Percentiles rank a stretch among this genome's conserved stretches.
phyloP scores from a whole-genome alignment of 768 basidiomycete species.

The Boletus subcaerulescens region DNA sequence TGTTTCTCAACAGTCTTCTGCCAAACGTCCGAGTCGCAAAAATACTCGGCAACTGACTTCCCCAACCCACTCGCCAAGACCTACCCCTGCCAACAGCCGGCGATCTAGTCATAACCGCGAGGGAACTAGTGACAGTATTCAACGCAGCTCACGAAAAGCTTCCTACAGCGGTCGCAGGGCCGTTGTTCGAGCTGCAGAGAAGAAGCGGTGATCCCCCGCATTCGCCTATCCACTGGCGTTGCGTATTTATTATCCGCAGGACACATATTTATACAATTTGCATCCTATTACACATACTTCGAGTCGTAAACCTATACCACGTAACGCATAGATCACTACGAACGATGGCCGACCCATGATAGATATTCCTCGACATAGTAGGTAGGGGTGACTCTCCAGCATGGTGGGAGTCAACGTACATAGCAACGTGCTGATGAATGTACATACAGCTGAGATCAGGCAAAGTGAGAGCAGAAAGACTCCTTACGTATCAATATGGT shows the following conservation, averaged over 20 bases:
- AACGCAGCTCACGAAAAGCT: constrained; percentile 18
- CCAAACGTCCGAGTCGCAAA: constrained; percentile 6
- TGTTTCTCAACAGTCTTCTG: constrained; percentile 7
- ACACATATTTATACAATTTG: constrained; percentile 22
- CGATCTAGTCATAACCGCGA: constrained; percentile 18
- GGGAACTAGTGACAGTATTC: constrained; percentile 1
- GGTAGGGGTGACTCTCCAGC: not conserved
- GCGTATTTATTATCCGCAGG: constrained; percentile 15
- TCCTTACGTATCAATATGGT: constrained; percentile 14
- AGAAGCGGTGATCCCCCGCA: constrained; percentile 3
- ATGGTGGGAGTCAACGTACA: not conserved
- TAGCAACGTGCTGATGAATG: constrained; percentile 3
- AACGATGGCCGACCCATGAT: not conserved
- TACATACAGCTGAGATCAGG: not conserved
- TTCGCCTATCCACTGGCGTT: not conserved
- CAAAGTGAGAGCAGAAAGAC: not conserved
- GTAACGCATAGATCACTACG: not conserved
- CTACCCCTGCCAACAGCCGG: constrained; percentile 13
- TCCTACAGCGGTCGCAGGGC: constrained; percentile 14
- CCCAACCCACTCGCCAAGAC: constrained; percentile 15
- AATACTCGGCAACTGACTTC: constrained; percentile 12
- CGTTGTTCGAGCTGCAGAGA: constrained; percentile 3
- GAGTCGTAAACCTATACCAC: not conserved
- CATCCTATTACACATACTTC: not conserved
- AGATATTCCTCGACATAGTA: not conserved